phyloP scores from a whole-genome alignment of 2,329 filamentous ascomycete genomes.

The Diaporthe citriasiana region DNA sequence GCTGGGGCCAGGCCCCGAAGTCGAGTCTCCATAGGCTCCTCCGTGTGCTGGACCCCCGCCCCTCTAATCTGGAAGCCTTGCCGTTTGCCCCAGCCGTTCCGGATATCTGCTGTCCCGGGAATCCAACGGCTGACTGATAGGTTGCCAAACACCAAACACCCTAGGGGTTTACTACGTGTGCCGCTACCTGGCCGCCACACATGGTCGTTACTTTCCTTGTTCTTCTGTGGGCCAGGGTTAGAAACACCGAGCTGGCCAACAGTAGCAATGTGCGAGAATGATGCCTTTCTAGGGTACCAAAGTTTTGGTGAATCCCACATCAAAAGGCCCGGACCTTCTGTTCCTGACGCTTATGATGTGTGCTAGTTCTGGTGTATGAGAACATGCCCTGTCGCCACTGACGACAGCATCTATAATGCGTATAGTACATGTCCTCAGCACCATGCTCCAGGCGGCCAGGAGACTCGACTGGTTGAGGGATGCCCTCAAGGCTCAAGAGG shows the following conservation, averaged over 20 bases:
- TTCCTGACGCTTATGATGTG: slow-evolving; percentile 8
- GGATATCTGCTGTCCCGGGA: slow-evolving; percentile 22
- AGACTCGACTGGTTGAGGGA: slow-evolving; percentile 2
- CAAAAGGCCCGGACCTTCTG: not conserved
- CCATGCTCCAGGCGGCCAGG: not conserved
- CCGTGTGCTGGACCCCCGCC: not conserved
- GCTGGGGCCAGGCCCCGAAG: not conserved
- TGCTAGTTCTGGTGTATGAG: not conserved
- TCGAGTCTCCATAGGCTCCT: slow-evolving; percentile 24
- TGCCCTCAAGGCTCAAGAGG: too few relatives aligned
- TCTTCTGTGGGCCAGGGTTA: slow-evolving; percentile 1
- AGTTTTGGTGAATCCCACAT: not conserved
- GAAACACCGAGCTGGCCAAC: slow-evolving; percentile 19
- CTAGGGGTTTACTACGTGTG: not conserved
- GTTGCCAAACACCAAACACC: not conserved
- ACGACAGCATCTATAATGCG: slow-evolving; percentile 7
- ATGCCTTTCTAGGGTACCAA: slow-evolving; percentile 24
- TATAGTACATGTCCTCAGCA: not conserved
- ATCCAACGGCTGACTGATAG: slow-evolving; percentile 15
- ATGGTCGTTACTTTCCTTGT: not conserved
- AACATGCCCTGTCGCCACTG: not conserved
- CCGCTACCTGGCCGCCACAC: slow-evolving; percentile 12
- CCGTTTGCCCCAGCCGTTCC: slow-evolving; percentile 25
- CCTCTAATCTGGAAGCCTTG: slow-evolving; percentile 9
- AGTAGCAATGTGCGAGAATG: slow-evolving; percentile 13